Percentiles rank a stretch among this genome's conserved stretches.
These are phyloP conservation scores for Biscutella laevigata DNA, from an alignment of 441 rosid genomes.

Conservation along the genomic window DNA sequence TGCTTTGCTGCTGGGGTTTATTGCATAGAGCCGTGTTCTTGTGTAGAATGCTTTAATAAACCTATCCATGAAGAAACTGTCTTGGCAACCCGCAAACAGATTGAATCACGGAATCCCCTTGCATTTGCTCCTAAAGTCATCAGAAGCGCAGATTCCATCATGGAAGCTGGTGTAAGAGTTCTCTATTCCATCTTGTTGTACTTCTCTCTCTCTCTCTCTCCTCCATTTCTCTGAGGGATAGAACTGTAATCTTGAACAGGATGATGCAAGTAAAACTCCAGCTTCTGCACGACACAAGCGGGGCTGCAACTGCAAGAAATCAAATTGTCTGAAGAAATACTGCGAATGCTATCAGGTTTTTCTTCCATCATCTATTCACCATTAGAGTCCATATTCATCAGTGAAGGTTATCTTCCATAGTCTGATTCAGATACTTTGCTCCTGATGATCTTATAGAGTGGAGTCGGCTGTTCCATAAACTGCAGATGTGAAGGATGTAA, in stretches of 20 bases:
- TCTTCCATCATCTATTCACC: not conserved
- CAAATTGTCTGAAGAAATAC: conserved; percentile 92
- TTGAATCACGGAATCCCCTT: conserved; percentile 93
- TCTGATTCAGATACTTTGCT: conserved; percentile 18
- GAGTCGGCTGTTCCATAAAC: conserved; percentile 93
- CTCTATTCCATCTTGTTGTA: not conserved
- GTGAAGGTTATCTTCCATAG: not conserved
- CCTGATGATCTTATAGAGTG: conserved; percentile 47
- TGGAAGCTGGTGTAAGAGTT: conserved; percentile 57
- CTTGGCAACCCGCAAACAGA: conserved; percentile 95
- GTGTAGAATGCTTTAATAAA: conserved; percentile 94
- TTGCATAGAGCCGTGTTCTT: conserved; percentile 95
- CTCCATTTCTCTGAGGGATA: conserved; percentile 15
- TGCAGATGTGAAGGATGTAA: conserved; percentile 98
- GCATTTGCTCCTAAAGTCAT: conserved; percentile 99
- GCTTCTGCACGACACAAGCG: conserved; percentile 97
- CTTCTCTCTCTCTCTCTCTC: not conserved
- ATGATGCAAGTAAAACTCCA: conserved; percentile 80
- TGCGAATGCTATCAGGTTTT: conserved; percentile 99
- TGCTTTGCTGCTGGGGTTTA: conserved; percentile 99
- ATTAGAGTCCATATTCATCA: not conserved
- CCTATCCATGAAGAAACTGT: conserved; percentile 96
- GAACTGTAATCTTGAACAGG: conserved; percentile 38
- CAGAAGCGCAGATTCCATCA: conserved; percentile 47
- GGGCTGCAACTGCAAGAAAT: conserved; percentile 99